A percentile compares a stretch with the other conserved stretches of the same genome.
Evolutionary conservation across 306 rosid species (phyloP).

Genomic region (Cicer cuneatum): DNA sequence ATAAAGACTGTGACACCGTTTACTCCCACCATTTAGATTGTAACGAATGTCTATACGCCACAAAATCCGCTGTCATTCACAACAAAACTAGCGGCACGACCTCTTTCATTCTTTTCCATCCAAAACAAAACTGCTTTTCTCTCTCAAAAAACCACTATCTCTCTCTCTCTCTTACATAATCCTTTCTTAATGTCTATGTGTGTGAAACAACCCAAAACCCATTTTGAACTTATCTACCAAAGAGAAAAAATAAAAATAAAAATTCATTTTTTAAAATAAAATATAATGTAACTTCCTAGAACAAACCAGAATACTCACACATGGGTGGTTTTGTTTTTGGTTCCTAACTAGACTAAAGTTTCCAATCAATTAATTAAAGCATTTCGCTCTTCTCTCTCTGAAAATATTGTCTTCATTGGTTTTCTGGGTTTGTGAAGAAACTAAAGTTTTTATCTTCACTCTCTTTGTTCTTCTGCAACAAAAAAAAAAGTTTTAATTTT

Average conservation of each 20-base stretch:
- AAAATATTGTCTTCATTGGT: conserved; percentile 44
- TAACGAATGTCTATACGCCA: conserved; percentile 67
- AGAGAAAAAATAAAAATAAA: conserved; percentile 10
- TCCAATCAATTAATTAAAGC: conserved; percentile 34
- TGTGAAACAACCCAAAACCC: conserved; percentile 41
- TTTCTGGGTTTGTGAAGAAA: conserved; percentile 45
- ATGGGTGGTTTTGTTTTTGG: conserved; percentile 32
- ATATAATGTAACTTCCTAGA: conserved; percentile 55
- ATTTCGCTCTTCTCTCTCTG: conserved; percentile 2
- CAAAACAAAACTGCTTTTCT: conserved; percentile 45
- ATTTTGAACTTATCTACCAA: conserved; percentile 65
- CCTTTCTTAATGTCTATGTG: conserved; percentile 13
- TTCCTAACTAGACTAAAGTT: background rate
- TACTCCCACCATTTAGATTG: conserved; percentile 57
- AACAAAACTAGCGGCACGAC: conserved; percentile 54
- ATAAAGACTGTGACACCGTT: conserved; percentile 73
- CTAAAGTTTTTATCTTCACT: conserved; percentile 15
- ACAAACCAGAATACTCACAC: conserved; percentile 61
- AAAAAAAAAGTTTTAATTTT: background rate
- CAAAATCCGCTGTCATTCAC: conserved; percentile 61
- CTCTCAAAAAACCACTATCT: conserved; percentile 47
- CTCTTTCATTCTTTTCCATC: background rate
- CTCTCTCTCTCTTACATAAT: conserved; percentile 46
- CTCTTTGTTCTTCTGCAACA: conserved; percentile 25
- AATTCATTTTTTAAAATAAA: background rate